Percentiles rank a stretch among this genome's conserved stretches.
Evolutionary conservation across 2,329 filamentous ascomycete genomes (phyloP).

Genomic region (Penicillium sp.): DNA sequence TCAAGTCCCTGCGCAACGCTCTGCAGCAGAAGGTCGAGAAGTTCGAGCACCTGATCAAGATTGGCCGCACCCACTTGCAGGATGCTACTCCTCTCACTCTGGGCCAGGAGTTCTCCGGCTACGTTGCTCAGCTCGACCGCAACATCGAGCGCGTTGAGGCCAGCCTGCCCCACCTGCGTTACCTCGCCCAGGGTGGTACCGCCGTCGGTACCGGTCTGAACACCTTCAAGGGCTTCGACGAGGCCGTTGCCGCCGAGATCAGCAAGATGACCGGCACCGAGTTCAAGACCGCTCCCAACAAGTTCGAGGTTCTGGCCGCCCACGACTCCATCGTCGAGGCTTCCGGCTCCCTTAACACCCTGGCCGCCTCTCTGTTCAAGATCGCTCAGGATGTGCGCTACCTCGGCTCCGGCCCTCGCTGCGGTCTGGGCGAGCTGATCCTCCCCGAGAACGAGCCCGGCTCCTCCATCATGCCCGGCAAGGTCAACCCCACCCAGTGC

Average conservation of each 20-base stretch:
- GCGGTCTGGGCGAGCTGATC: constrained; percentile 86
- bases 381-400: constrained; percentile 98
- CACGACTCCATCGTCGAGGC: constrained; percentile 96
- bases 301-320: constrained; percentile 94
- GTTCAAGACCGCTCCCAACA: constrained; percentile 97
- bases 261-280: constrained; percentile 85
- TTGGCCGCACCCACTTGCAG: constrained; percentile 94
- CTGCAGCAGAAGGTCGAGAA: constrained; percentile 84
- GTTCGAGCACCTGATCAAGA: constrained; percentile 97
- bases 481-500: constrained; percentile 98
- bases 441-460: constrained; percentile 98
- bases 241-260: constrained; percentile 86
- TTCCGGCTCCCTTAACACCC: constrained; percentile 86
- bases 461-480: constrained; percentile 97
- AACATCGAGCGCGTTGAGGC: constrained; percentile 82
- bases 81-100: constrained; percentile 94
- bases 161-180: constrained; percentile 74
- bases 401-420: constrained; percentile 90
- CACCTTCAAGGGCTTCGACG: constrained; percentile 93
- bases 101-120: constrained; percentile 96
- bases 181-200: constrained; percentile 91
- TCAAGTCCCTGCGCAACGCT: constrained; percentile 75
- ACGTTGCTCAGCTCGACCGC: constrained; percentile 88
- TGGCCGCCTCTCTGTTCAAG: constrained; percentile 89
- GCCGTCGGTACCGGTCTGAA: constrained; percentile 97